phyloP scores from a whole-genome alignment of 129 eudicot species.

The Flaveria linearis region DNA sequence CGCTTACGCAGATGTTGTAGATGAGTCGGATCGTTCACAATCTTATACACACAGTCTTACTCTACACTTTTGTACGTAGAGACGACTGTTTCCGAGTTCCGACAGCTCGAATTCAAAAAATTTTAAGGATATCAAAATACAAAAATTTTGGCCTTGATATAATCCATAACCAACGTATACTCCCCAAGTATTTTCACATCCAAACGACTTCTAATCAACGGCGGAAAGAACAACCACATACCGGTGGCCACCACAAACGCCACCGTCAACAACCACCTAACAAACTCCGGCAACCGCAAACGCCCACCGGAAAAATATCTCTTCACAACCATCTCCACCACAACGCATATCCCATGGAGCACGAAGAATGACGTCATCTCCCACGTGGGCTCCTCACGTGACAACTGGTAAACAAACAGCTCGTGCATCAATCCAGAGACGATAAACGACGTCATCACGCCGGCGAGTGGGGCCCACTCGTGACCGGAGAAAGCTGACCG shows the following conservation, averaged over 20 bases:
- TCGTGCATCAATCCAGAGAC: conserved; percentile 61
- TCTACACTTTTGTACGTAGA: no score
- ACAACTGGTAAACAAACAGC: conserved; percentile 47
- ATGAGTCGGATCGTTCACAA: no score
- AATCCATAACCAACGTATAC: conserved; percentile 10
- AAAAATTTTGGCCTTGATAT: not conserved
- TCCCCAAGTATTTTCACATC: conserved; percentile 32
- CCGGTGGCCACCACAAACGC: conserved; percentile 48
- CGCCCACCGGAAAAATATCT: conserved; percentile 30
- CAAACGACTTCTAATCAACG: conserved; percentile 16
- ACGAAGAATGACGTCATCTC: conserved; percentile 60
- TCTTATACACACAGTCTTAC: no score
- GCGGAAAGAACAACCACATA: conserved; percentile 61
- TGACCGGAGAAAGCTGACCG: not conserved
- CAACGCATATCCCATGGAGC: conserved; percentile 60
- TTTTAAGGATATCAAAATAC: not conserved
- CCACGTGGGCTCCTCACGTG: conserved; percentile 60
- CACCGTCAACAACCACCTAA: conserved; percentile 35
- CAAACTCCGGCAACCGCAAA: conserved; percentile 38
- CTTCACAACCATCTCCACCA: conserved; percentile 56
- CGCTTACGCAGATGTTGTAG: no score
- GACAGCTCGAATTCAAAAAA: not conserved
- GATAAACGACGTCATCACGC: conserved; percentile 22
- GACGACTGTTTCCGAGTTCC: no score
- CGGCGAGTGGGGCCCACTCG: conserved; percentile 37